Evolutionary conservation across 768 basidiomycete genomes (phyloP).

Genomic region (Leccinum uliginosum): DNA sequence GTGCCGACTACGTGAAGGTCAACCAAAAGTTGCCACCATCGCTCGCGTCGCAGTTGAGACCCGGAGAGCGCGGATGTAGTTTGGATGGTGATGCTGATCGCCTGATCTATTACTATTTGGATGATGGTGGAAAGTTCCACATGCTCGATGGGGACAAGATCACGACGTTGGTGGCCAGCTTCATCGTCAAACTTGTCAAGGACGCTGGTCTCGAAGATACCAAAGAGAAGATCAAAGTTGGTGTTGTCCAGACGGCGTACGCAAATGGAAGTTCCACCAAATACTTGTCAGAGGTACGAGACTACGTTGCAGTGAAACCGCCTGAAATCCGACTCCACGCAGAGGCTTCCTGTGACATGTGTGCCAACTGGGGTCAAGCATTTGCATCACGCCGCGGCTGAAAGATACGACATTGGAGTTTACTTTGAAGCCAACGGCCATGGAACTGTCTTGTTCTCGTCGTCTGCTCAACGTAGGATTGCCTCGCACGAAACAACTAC

Average conservation of each 20-base stretch:
- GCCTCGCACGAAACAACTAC: slow-evolving; percentile 66
- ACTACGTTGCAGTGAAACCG: not conserved
- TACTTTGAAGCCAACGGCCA: slow-evolving; percentile 99
- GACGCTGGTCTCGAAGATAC: slow-evolving; percentile 72
- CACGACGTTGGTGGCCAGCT: slow-evolving; percentile 86
- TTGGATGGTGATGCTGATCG: slow-evolving; percentile 98
- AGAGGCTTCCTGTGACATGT: slow-evolving; percentile 93
- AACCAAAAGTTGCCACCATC: slow-evolving; percentile 82
- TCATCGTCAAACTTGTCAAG: slow-evolving; percentile 86
- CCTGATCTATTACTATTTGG: slow-evolving; percentile 91
- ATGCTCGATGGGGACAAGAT: slow-evolving; percentile 99
- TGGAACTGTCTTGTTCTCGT: slow-evolving; percentile 94
- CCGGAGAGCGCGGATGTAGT: slow-evolving; percentile 84
- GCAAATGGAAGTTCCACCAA: slow-evolving; percentile 97
- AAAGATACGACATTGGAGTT: slow-evolving; percentile 89
- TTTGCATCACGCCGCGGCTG: slow-evolving; percentile 94
- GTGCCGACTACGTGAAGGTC: slow-evolving; percentile 97
- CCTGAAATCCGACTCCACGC: slow-evolving; percentile 8
- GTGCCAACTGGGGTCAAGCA: slow-evolving; percentile 97
- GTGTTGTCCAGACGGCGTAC: slow-evolving; percentile 97
- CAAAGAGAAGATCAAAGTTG: slow-evolving; percentile 62
- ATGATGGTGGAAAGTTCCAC: slow-evolving; percentile 72
- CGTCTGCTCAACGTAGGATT: slow-evolving; percentile 59
- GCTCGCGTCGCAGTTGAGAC: slow-evolving; percentile 53
- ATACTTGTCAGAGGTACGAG: slow-evolving; percentile 74